These are phyloP conservation scores for Gaeumannomyces tritici DNA, from an alignment of 2,329 filamentous ascomycete species.

Conservation along the genomic window DNA sequence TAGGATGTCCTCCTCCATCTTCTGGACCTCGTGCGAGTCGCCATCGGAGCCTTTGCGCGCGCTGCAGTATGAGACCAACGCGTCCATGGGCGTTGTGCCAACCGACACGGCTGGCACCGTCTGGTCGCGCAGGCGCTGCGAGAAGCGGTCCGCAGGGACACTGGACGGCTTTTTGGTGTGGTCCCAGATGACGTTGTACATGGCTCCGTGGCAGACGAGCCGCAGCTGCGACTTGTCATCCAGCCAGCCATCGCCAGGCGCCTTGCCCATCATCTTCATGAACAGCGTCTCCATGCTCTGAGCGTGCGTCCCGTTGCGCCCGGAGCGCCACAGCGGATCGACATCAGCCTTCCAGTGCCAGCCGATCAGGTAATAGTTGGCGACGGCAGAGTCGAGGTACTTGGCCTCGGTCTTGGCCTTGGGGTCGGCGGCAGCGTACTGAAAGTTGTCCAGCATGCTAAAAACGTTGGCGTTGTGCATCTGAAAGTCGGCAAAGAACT, in stretches of 20 bases:
- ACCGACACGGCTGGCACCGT: conserved; percentile 16
- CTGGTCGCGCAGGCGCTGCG: conserved; percentile 10
- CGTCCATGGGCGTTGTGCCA: conserved; percentile 28
- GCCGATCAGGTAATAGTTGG: conserved; percentile 28
- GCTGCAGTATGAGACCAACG: conserved; percentile 22
- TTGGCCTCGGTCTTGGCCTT: conserved; percentile 1
- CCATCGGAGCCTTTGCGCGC: conserved; percentile 14
- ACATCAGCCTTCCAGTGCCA: conserved; percentile 17
- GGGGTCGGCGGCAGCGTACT: conserved; percentile 12
- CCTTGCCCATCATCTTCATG: conserved; percentile 11
- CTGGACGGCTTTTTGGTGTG: conserved; percentile 14
- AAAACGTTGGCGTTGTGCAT: conserved; percentile 31
- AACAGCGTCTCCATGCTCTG: conserved; percentile 6
- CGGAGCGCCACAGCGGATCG: conserved; percentile 12
- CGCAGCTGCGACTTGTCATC: conserved; percentile 8
- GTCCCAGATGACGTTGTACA: conserved; percentile 28
- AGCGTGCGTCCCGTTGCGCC: background rate
- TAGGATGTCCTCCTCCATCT: conserved; percentile 14
- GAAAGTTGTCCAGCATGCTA: conserved; percentile 27
- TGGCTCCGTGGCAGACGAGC: conserved; percentile 22
- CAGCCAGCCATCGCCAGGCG: conserved; percentile 9
- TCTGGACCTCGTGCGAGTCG: background rate
- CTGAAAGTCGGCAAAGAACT: conserved; percentile 30
- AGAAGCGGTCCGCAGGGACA: conserved; percentile 20
- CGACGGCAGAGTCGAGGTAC: conserved; percentile 19